Conservation (phyloP, 2,329 filamentous ascomycete species). For the Aspergillus persii region DNA sequence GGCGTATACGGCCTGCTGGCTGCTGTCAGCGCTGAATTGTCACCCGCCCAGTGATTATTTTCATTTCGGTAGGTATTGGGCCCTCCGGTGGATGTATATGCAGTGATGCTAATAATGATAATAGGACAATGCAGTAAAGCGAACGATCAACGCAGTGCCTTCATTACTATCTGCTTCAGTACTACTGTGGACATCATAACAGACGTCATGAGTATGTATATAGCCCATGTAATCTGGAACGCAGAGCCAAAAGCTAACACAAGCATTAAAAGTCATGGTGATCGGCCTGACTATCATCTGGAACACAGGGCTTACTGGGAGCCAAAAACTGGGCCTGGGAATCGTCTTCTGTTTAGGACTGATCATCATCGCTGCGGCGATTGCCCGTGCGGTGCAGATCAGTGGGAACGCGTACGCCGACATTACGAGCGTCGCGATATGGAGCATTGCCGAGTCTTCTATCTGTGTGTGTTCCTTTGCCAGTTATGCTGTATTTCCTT, state of each 20-base stretch:
- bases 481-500: too few relatives aligned
- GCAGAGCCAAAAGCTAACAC: background rate
- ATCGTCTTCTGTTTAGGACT: slow-evolving; percentile 29
- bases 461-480: slow-evolving; percentile 12
- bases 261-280: slow-evolving; percentile 24
- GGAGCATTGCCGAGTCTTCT: slow-evolving; percentile 19
- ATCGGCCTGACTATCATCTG: slow-evolving; percentile 29
- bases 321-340: slow-evolving; percentile 27
- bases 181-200: slow-evolving; percentile 23
- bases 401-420: slow-evolving; percentile 21
- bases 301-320: slow-evolving; percentile 23
- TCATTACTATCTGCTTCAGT: slow-evolving; percentile 20
- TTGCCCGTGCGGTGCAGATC: slow-evolving; percentile 28
- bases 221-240: background rate
- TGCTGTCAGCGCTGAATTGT: slow-evolving; percentile 17
- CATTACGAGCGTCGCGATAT: slow-evolving; percentile 17
- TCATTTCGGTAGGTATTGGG: slow-evolving; percentile 10
- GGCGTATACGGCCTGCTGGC: slow-evolving; percentile 20
- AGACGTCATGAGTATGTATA: slow-evolving; percentile 22
- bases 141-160: slow-evolving; percentile 13
- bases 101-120: background rate
- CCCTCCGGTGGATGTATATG: background rate
- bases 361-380: slow-evolving; percentile 23
- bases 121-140: slow-evolving; percentile 16
- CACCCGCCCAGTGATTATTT: slow-evolving; percentile 20